Percentiles rank a stretch among this genome's conserved stretches.
These are phyloP conservation scores for Globisporangium cystogenes DNA, from an alignment of 352 stramenopile species.

Conservation along the genomic window DNA sequence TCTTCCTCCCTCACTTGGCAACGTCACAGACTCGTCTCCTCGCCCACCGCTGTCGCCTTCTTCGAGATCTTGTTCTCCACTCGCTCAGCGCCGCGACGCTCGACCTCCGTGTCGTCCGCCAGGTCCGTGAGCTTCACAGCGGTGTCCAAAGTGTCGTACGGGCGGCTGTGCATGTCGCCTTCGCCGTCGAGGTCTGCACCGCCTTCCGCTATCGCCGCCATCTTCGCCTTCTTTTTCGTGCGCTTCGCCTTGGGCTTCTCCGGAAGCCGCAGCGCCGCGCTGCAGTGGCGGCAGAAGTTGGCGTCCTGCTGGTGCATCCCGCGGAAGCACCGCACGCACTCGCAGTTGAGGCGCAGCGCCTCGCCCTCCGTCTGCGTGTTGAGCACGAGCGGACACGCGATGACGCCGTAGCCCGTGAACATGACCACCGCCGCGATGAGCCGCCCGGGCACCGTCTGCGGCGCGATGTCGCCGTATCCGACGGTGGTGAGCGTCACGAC, in stretches of 20 bases:
- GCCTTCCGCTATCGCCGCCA: background rate
- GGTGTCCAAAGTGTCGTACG: background rate
- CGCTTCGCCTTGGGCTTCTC: constrained; percentile 20
- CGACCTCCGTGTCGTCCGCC: background rate
- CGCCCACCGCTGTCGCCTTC: background rate
- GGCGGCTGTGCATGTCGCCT: background rate
- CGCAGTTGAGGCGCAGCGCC: constrained; percentile 30
- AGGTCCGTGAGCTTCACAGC: background rate
- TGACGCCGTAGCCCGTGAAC: constrained; percentile 44
- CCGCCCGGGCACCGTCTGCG: constrained; percentile 35
- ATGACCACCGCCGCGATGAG: constrained; percentile 47
- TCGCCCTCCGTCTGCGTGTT: constrained; percentile 29
- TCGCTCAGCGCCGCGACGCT: background rate
- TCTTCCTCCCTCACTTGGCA: no score
- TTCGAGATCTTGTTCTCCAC: background rate
- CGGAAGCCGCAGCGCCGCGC: constrained; percentile 27
- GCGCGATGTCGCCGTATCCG: constrained; percentile 48
- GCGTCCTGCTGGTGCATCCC: constrained; percentile 44
- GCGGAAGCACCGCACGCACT: constrained; percentile 34
- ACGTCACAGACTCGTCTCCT: background rate
- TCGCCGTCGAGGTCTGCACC: background rate
- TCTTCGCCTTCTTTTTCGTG: constrained; percentile 15
- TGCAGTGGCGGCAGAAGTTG: constrained; percentile 41
- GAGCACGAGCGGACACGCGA: constrained; percentile 43
- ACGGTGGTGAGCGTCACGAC: constrained; percentile 53